Base-by-base conservation (phyloP, 768 basidiomycete species). In the Infundibulicybe gibba region DNA sequence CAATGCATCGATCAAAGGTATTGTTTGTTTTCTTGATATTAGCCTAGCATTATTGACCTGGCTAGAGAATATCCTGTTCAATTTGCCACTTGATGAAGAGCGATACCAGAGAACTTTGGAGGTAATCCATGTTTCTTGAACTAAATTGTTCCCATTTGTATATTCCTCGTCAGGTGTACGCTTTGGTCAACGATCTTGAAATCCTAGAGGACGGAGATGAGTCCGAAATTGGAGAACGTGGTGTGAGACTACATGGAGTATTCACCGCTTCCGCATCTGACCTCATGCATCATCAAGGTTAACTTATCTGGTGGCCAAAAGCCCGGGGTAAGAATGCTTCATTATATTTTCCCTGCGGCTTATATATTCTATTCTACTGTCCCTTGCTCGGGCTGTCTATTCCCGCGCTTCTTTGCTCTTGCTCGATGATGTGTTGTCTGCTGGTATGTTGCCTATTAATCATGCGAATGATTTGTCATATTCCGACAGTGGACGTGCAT, bases 131-230 rank as follows among this genome's bases (percentile, higher is more conserved):
- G 8, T 72, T 76, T 49, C 44, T 34, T 12, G 33, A 12, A 20
- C n/a, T 8, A 13, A 21, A 19, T 6, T n/a, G n/a, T n/a, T 25
- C 35, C 37, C 15, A 16, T 33, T 45, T 14, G 17, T 17, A 35
- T 74, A 56, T 60, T 63, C 21, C 45, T 57, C 20, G 59, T 53
- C 49, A 77, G 76, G 74, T 65, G n/a, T 79, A 75, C 51, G 88
- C 90, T 1, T 71, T 94, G 16, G 67, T 84, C 16, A 78, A 71
- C 46, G 90, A 94, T 57, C 70, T 94, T 31, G 78, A 82, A 42
- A 90, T 93, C 46, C 69, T 94, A 12, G 91, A 93, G 59, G 90
- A 93, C 54, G 89, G 90, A 1, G 90, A 93, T 54, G 83, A 88
- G 54, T 82, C 89, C 0, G 90, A 93, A 63, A 91, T 92, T 45